A percentile compares a stretch with the other conserved stretches of the same genome.
Conservation (phyloP, 768 basidiomycete genomes). For the Dioszegia aurantiaca region DNA sequence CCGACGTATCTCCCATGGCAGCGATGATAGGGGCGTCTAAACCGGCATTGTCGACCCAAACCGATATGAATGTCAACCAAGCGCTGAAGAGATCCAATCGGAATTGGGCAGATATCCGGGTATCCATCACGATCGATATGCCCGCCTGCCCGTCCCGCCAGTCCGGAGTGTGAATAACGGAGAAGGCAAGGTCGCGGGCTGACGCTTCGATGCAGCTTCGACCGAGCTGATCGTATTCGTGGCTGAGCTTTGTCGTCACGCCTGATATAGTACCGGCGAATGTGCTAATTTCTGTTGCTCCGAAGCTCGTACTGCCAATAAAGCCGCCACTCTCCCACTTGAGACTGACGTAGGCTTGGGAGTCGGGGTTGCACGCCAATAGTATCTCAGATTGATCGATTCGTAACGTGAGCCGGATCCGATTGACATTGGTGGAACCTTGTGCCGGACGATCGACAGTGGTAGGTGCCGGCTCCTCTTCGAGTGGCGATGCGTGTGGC, state of each 20-base stretch:
- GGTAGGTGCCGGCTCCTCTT: not conserved
- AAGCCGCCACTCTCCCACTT: constrained; percentile 96
- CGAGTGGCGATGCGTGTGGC: not conserved
- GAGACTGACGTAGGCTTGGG: constrained; percentile 82
- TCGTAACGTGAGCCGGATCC: constrained; percentile 79
- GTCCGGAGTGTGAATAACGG: constrained; percentile 63
- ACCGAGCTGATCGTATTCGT: constrained; percentile 53
- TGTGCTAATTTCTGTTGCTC: constrained; percentile 59
- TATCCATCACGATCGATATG: constrained; percentile 76
- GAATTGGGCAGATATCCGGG: constrained; percentile 73
- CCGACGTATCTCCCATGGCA: constrained; percentile 20
- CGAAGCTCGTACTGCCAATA: constrained; percentile 71
- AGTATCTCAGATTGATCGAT: constrained; percentile 86
- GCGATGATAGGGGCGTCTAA: constrained; percentile 41
- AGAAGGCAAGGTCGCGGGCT: constrained; percentile 68
- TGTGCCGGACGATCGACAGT: constrained; percentile 8
- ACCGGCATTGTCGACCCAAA: constrained; percentile 39
- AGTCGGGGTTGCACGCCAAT: constrained; percentile 83
- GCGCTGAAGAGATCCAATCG: constrained; percentile 85
- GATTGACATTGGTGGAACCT: constrained; percentile 57
- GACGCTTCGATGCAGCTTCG: constrained; percentile 64
- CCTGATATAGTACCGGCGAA: constrained; percentile 79
- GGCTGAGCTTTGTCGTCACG: constrained; percentile 73
- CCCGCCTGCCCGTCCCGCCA: constrained; percentile 53
- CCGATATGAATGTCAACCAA: constrained; percentile 67